phyloP scores from a whole-genome alignment of 1,139 yeast species.

The Kurtzmaniella quercitrusa region DNA sequence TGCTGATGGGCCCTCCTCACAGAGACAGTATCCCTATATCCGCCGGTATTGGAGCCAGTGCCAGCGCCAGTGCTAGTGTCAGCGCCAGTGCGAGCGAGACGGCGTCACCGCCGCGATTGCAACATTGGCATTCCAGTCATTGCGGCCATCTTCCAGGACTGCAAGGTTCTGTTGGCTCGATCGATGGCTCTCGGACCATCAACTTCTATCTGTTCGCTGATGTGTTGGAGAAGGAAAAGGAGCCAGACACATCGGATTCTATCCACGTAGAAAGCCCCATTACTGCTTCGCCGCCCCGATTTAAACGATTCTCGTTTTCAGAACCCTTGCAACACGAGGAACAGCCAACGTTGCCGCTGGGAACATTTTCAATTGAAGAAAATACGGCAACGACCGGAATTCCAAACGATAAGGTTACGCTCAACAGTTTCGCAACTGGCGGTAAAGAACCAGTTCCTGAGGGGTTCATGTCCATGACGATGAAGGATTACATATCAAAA shows the following conservation, averaged over 20 bases:
- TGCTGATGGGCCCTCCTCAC: constrained; percentile 1
- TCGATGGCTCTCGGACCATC: constrained; percentile 12
- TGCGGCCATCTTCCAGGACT: not conserved
- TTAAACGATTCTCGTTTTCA: constrained; percentile 7
- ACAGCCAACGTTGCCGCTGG: not conserved
- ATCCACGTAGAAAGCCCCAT: constrained; percentile 5
- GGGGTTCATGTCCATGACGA: constrained; percentile 15
- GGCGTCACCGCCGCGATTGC: not conserved
- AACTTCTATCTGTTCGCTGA: constrained; percentile 34
- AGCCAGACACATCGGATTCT: constrained; percentile 1
- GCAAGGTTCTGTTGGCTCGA: not conserved
- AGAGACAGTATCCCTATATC: not conserved
- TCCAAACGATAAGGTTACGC: not conserved
- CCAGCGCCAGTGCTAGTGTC: not conserved
- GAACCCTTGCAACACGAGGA: not conserved
- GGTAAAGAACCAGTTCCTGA: constrained; percentile 3
- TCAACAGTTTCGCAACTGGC: not conserved
- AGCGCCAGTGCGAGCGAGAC: not conserved
- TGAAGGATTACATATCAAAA: constrained; percentile 15
- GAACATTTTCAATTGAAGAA: not conserved
- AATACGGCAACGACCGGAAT: not conserved
- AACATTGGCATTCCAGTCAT: not conserved
- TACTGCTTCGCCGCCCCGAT: constrained; percentile 2
- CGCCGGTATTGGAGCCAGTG: constrained; percentile 2
- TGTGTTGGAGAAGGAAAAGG: constrained; percentile 19